These are phyloP conservation scores for Ramularia collo-cygni DNA, from an alignment of 2,329 filamentous ascomycete species.

Conservation along the genomic window DNA sequence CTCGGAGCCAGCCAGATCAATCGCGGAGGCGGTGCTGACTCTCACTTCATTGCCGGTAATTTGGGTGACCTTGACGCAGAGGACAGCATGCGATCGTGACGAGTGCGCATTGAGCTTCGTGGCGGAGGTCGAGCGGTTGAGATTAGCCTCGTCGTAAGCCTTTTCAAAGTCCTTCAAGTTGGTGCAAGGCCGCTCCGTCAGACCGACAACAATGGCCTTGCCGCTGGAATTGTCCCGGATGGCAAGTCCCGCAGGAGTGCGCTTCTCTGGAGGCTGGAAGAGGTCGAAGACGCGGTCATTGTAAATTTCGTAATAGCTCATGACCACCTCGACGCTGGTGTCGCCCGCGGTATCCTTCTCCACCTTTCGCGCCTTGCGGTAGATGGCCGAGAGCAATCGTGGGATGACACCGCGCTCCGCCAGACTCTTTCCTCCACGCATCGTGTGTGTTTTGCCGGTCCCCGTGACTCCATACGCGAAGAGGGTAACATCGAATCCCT, in stretches of 20 bases:
- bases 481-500: conserved; percentile 97
- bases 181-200: conserved; percentile 74
- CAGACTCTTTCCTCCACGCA: conserved; percentile 59
- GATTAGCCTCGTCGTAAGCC: conserved; percentile 82
- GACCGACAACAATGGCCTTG: conserved; percentile 85
- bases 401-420: conserved; percentile 58
- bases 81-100: conserved; percentile 89
- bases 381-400: conserved; percentile 58
- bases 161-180: conserved; percentile 79
- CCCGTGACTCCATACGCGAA: conserved; percentile 96
- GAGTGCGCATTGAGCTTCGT: conserved; percentile 97
- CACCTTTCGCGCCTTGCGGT: conserved; percentile 51
- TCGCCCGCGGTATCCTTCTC: conserved; percentile 43
- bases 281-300: conserved; percentile 93
- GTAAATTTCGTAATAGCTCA: conserved; percentile 76
- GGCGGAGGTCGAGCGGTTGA: conserved; percentile 82
- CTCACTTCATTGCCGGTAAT: conserved; percentile 59
- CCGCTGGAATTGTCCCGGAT: conserved; percentile 94
- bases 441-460: conserved; percentile 96
- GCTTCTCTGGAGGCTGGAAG: conserved; percentile 76
- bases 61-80: conserved; percentile 83
- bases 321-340: conserved; percentile 79
- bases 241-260: conserved; percentile 70
- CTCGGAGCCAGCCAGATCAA: conserved; percentile 91
- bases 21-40: conserved; percentile 82